These are phyloP conservation scores for Leishmania major DNA, from an alignment of 208 protist species.

Conservation along the genomic window DNA sequence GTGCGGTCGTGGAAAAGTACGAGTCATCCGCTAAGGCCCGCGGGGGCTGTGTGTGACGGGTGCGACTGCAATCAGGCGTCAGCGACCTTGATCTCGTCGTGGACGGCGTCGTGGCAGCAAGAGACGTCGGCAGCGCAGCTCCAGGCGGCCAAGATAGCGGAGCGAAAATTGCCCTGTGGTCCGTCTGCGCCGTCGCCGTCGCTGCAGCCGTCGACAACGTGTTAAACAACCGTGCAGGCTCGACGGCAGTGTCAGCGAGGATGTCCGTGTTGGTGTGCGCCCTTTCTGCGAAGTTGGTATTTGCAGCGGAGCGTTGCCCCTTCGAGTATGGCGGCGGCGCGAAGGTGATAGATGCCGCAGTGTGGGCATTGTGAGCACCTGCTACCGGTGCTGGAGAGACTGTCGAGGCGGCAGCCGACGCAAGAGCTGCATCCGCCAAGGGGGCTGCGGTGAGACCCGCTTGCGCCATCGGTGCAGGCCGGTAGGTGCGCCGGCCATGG, in stretches of 20 bases:
- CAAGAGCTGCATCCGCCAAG: neutral
- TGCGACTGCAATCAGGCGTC: neutral
- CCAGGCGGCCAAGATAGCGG: neutral
- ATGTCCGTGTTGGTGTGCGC: slow-evolving; percentile 2
- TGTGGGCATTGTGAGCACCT: neutral
- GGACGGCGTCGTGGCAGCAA: neutral
- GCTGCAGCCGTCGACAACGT: neutral
- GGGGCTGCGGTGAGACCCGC: neutral
- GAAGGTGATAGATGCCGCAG: neutral
- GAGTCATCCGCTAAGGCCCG: neutral
- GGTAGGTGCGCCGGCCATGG: neutral
- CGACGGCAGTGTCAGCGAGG: slow-evolving; percentile 9
- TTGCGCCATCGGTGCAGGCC: neutral
- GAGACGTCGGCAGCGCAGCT: neutral
- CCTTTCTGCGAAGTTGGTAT: neutral
- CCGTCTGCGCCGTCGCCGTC: neutral
- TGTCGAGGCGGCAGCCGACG: neutral
- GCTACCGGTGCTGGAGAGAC: neutral
- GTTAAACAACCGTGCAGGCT: neutral
- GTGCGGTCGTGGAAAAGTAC: neutral
- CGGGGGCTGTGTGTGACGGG: neutral
- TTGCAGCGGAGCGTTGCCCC: neutral
- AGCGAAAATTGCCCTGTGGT: no score
- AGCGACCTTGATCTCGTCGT: neutral
- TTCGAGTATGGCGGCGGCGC: neutral